Base-by-base conservation (phyloP, 2,329 filamentous ascomycete species). In the Ophiostoma novo-ulmi region DNA sequence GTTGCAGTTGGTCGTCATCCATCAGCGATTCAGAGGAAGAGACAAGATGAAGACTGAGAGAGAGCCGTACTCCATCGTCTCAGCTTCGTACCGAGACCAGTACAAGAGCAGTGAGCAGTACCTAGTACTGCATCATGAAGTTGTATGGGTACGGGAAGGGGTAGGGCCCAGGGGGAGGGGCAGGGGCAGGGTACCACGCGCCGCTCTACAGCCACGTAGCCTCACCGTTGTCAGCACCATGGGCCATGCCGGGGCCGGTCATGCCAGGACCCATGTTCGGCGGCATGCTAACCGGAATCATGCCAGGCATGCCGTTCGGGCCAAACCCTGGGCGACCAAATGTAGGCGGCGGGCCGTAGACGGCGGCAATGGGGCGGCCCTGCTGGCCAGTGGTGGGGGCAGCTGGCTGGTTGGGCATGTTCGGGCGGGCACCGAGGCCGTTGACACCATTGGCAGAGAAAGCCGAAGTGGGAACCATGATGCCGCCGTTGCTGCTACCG, bases 391-490 rank as follows among this genome's bases (percentile, higher is more conserved):
- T 64, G 31, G 70, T 36, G 5, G 58, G n/a, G 1, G 52, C 35
- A 35, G 13, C 44, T 3, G 31, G 14, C 17, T 64, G 70, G 26
- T 26, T 58, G n/a, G 52, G n/a, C 17, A 26, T 52, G 44, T 80
- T 80, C 52, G 78, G 80, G 39, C 77, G 74, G 38, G 20, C 6
- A 22, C 71, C 69, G 44, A 76, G 74, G 39, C 75, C 74, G 36
- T 78, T 79, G 39, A 79, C 71, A 68, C 73, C 74, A 68, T 78
- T 80, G 68, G 75, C 74, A 67, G 79, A 79, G 11, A 75, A 76
- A 4, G 76, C 77, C 36, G 73, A 71, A 1, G 71, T 73, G 5
- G 77, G 74, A 20, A 77, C 67, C 36, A 82, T 73, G 64, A 83
- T 78, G 17, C 80, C 58, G 14, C 58, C 58, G 26, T 14, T 35